phyloP scores from a whole-genome alignment of 2,329 filamentous ascomycete genomes.

The Aspergillus latus region DNA sequence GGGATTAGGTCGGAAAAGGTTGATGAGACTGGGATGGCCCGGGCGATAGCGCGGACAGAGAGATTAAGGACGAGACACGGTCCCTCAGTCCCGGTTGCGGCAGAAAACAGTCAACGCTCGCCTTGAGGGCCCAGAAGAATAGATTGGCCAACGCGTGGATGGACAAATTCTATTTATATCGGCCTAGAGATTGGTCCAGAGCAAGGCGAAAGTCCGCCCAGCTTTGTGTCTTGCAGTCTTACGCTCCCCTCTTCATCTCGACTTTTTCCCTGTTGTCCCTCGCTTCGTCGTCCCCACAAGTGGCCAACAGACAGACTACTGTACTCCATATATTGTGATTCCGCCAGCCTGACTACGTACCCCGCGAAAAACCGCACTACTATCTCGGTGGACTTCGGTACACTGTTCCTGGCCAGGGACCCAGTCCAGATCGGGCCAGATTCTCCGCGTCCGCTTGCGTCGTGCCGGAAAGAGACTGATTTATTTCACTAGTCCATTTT shows the following conservation, averaged over 20 bases:
- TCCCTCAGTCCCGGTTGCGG: background rate
- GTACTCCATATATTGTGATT: no score
- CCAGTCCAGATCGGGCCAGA: constrained; percentile 3
- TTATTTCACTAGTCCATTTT: constrained; percentile 14
- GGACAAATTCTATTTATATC: constrained; percentile 5
- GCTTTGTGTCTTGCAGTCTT: background rate
- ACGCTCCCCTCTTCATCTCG: background rate
- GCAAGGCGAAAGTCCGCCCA: background rate
- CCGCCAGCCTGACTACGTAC: no score
- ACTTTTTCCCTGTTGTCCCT: background rate
- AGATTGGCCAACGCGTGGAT: background rate
- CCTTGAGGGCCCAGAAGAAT: background rate
- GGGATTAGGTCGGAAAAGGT: background rate
- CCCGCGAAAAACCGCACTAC: background rate
- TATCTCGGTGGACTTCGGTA: background rate
- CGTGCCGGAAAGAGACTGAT: constrained; percentile 15
- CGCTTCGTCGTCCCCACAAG: background rate
- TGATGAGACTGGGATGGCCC: background rate
- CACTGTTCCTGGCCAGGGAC: background rate
- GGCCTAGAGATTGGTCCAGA: constrained; percentile 2
- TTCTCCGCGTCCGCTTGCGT: constrained; percentile 13
- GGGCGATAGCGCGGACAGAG: background rate
- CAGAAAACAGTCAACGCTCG: background rate
- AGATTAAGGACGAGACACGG: constrained; percentile 4
- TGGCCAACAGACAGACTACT: background rate